These are phyloP conservation scores for Atkinsonella texensis DNA, from an alignment of 2,329 filamentous ascomycete genomes.

Conservation along the genomic window DNA sequence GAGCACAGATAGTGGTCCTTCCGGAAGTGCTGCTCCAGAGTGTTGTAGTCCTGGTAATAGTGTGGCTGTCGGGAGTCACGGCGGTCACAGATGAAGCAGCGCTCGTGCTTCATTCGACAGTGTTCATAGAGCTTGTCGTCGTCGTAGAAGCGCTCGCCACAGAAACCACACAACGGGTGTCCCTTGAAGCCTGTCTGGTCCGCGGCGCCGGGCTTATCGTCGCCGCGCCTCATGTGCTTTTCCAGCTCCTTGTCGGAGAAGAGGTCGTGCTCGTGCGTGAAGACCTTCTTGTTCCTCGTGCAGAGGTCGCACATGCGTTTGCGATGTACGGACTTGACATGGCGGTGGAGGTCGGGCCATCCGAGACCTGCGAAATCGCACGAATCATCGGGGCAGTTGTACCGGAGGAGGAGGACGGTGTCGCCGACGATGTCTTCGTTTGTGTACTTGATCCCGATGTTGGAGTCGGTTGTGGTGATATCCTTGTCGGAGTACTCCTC, in stretches of 20 bases:
- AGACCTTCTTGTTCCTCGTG: slow-evolving; percentile 90
- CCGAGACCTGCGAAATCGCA: slow-evolving; percentile 71
- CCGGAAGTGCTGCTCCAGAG: slow-evolving; percentile 75
- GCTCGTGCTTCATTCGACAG: slow-evolving; percentile 86
- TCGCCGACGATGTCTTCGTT: slow-evolving; percentile 84
- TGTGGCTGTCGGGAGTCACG: slow-evolving; percentile 59
- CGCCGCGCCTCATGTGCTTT: slow-evolving; percentile 80
- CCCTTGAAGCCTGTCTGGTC: slow-evolving; percentile 96
- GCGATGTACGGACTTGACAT: slow-evolving; percentile 71
- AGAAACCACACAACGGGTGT: slow-evolving; percentile 90
- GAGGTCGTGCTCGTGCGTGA: slow-evolving; percentile 93
- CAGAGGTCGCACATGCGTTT: slow-evolving; percentile 90
- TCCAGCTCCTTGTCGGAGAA: slow-evolving; percentile 72
- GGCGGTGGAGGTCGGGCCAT: slow-evolving; percentile 48
- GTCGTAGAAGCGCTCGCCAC: slow-evolving; percentile 83
- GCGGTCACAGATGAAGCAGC: slow-evolving; percentile 88
- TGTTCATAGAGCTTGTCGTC: slow-evolving; percentile 91
- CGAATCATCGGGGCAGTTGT: slow-evolving; percentile 80
- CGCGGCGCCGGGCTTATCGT: slow-evolving; percentile 77
- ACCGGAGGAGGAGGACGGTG: slow-evolving; percentile 73
- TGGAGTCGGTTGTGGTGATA: slow-evolving; percentile 67
- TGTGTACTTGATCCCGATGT: slow-evolving; percentile 85
- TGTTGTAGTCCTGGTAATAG: slow-evolving; percentile 83
- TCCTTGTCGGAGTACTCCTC: slow-evolving; percentile 68
- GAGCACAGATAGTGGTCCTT: slow-evolving; percentile 78